These are phyloP conservation scores for Phallus indusiatus DNA, from an alignment of 768 basidiomycete species.

Conservation along the genomic window DNA sequence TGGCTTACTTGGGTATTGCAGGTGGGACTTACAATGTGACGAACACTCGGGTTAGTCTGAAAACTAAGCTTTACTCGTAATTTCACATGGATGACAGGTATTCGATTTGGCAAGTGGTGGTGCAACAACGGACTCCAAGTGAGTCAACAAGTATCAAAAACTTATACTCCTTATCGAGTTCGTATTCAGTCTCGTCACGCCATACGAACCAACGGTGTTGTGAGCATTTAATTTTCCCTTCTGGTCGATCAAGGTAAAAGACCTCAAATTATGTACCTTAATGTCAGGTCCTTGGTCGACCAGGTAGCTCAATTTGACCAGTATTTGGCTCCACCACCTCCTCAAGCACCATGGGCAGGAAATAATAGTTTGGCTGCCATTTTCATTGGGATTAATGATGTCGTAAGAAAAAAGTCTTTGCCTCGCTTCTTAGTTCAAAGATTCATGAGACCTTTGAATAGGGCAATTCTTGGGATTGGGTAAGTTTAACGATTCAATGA, in stretches of 20 bases:
- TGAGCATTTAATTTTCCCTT: constrained; percentile 12
- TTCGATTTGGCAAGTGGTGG: constrained; percentile 30
- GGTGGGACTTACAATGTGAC: constrained; percentile 49
- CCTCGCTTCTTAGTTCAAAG: background rate
- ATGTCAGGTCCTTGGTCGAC: constrained; percentile 25
- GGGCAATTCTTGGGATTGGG: constrained; percentile 43
- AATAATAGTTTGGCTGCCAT: constrained; percentile 26
- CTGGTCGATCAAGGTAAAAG: background rate
- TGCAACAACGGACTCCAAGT: constrained; percentile 27
- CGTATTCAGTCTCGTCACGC: constrained; percentile 21
- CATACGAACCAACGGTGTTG: constrained; percentile 26
- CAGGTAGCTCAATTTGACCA: constrained; percentile 26
- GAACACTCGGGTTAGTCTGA: constrained; percentile 31
- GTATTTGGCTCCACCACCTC: constrained; percentile 23
- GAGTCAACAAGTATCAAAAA: background rate
- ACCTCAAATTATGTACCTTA: background rate
- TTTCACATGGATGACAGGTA: background rate
- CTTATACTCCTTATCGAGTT: background rate
- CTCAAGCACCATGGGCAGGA: constrained; percentile 23
- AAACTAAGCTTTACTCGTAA: background rate
- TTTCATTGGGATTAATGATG: constrained; percentile 31
- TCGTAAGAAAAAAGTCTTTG: constrained; percentile 16
- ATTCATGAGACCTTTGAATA: constrained; percentile 12
- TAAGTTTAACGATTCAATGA: constrained; percentile 15
- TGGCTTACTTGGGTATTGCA: constrained; percentile 14